A percentile compares a stretch with the other conserved stretches of the same genome.
Conservation (phyloP, 2,329 filamentous ascomycete species). For the Epichloe aotearoae region DNA sequence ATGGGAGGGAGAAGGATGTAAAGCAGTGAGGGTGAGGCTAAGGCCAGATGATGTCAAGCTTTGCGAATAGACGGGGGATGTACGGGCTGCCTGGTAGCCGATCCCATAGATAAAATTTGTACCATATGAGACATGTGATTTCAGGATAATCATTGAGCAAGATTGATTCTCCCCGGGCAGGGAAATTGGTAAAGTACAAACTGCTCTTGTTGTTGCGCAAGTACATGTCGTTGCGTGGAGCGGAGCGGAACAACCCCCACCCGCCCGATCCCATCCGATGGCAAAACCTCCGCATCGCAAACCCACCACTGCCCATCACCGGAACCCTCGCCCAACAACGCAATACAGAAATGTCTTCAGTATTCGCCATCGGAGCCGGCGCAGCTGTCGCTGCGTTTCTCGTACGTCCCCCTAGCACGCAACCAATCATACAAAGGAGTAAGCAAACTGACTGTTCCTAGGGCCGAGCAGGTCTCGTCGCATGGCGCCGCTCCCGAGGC, state of each 20-base stretch:
- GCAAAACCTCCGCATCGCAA: constrained; percentile 13
- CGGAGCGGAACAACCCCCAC: constrained; percentile 12
- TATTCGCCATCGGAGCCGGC: constrained; percentile 33
- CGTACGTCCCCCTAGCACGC: constrained; percentile 18
- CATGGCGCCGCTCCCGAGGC: constrained; percentile 69
- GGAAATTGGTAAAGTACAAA: no score
- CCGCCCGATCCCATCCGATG: constrained; percentile 11
- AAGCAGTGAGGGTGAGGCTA: background rate
- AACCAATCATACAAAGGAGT: background rate
- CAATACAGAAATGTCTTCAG: constrained; percentile 24
- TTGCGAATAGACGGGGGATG: no score
- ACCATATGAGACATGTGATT: no score
- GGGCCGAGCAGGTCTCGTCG: constrained; percentile 87
- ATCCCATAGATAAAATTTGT: no score
- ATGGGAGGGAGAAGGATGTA: constrained; percentile 10
- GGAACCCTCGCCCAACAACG: background rate
- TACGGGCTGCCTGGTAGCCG: no score
- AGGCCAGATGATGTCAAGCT: background rate
- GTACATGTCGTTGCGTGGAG: no score
- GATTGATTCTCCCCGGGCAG: no score
- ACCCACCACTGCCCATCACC: background rate
- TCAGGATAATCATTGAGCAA: no score
- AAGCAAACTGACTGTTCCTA: constrained; percentile 23
- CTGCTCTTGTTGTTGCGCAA: background rate
- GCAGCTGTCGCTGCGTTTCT: constrained; percentile 39